These are phyloP conservation scores for Coemansia sp. DNA, from an alignment of 192 early-diverging fungal species.

Conservation along the genomic window DNA sequence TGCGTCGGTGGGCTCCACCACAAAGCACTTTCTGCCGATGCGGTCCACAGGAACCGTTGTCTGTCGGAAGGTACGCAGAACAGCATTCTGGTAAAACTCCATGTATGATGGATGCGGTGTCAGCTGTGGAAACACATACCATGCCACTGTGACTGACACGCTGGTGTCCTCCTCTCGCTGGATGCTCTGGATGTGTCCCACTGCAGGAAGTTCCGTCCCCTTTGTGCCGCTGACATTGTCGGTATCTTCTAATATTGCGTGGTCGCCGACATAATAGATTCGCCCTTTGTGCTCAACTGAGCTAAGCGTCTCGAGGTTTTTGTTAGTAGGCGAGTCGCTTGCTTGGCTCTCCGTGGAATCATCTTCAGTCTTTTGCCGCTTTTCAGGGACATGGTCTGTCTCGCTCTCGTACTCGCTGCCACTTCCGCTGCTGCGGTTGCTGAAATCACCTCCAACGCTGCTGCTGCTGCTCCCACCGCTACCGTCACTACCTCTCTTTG, in stretches of 20 bases:
- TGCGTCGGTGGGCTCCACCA: constrained; percentile 32
- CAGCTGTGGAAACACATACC: constrained; percentile 44
- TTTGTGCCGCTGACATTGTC: constrained; percentile 32
- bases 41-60: constrained; percentile 27
- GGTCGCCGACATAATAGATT: constrained; percentile 43
- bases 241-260: constrained; percentile 32
- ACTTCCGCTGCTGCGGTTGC: neutral
- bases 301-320: neutral
- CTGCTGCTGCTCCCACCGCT: neutral
- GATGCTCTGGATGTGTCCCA: constrained; percentile 40
- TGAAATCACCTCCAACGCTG: constrained; percentile 9
- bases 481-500: neutral
- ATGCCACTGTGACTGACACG: constrained; percentile 12
- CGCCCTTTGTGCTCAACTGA: constrained; percentile 31
- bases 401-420: constrained; percentile 8
- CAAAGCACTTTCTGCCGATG: constrained; percentile 28
- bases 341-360: neutral
- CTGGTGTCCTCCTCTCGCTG: constrained; percentile 10
- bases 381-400: neutral
- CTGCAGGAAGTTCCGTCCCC: constrained; percentile 22
- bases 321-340: neutral
- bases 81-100: constrained; percentile 40
- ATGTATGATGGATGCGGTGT: constrained; percentile 36
- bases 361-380: constrained; percentile 8
- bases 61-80: constrained; percentile 38